These are phyloP conservation scores for Millerozyma acaciae DNA, from an alignment of 805 yeast genomes.

Conservation along the genomic window DNA sequence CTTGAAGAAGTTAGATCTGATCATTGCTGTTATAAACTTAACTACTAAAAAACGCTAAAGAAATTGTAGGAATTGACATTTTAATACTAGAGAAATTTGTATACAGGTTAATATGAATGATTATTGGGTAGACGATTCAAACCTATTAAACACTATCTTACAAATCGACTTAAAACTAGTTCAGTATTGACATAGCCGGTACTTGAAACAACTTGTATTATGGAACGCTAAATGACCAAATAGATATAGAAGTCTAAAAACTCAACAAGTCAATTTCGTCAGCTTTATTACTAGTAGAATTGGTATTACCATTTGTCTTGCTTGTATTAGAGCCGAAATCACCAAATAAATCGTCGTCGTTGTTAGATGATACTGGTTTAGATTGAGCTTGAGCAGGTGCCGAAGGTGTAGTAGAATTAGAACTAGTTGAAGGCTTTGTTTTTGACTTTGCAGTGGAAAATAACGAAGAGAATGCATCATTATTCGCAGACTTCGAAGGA, in stretches of 20 bases:
- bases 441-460: conserved; percentile 61
- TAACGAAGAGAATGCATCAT: conserved; percentile 71
- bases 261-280: conserved; percentile 51
- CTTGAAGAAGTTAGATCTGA: conserved; percentile 11
- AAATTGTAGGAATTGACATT: too few species aligned
- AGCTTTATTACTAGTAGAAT: conserved; percentile 11
- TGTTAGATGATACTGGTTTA: not conserved
- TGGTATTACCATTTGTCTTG: conserved; percentile 8
- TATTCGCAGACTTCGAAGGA: conserved; percentile 37
- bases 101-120: too few species aligned
- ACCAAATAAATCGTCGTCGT: conserved; percentile 29
- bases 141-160: too few species aligned
- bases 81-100: too few species aligned
- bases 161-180: not conserved
- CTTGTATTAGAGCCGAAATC: conserved; percentile 24
- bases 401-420: conserved; percentile 3
- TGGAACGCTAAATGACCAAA: not conserved
- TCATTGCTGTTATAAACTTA: not conserved
- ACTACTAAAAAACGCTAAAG: not conserved
- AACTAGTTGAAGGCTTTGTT: conserved; percentile 16
- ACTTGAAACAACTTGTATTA: not conserved
- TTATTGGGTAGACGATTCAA: too few species aligned
- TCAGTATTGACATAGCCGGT: not conserved
- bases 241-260: conserved; percentile 22
- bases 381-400: too few species aligned